Evolutionary conservation across 2,329 filamentous ascomycete genomes (phyloP).

Genomic region (Aureobasidium lini): DNA sequence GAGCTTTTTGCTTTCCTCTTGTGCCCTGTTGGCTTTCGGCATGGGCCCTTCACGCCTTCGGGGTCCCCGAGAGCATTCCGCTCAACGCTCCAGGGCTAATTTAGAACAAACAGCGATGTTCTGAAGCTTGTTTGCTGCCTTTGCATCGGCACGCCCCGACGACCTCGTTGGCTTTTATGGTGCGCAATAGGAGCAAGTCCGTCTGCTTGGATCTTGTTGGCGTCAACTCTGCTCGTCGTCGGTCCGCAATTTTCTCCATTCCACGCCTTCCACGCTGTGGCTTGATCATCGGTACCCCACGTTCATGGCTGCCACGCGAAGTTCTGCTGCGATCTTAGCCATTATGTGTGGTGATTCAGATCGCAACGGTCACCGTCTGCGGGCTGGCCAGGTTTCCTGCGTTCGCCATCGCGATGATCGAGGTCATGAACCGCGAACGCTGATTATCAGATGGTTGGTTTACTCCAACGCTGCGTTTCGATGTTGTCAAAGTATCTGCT

Average conservation of each 20-base stretch:
- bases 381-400: not conserved
- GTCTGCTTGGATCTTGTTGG: not conserved
- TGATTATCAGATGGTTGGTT: not conserved
- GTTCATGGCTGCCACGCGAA: constrained; percentile 12
- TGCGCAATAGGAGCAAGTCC: not conserved
- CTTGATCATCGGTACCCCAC: not conserved
- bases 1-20: not conserved
- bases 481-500: not conserved
- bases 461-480: not conserved
- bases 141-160: constrained; percentile 1
- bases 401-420: too few relatives aligned
- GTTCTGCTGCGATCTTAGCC: not conserved
- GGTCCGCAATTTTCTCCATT: not conserved
- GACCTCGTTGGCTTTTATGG: not conserved
- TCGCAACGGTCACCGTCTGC: not conserved
- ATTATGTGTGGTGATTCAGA: not conserved
- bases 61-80: constrained; percentile 7
- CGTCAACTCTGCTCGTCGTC: constrained; percentile 2
- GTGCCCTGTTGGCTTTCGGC: not conserved
- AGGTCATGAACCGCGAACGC: not conserved
- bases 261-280: not conserved
- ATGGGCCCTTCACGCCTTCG: not conserved
- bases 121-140: constrained; percentile 6
- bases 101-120: constrained; percentile 2
- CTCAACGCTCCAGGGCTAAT: not conserved